Evolutionary conservation across 2,329 filamentous ascomycete species (phyloP), one percentile per base, ranked within the genome.

Genomic region (Botrytis pseudocinerea): DNA sequence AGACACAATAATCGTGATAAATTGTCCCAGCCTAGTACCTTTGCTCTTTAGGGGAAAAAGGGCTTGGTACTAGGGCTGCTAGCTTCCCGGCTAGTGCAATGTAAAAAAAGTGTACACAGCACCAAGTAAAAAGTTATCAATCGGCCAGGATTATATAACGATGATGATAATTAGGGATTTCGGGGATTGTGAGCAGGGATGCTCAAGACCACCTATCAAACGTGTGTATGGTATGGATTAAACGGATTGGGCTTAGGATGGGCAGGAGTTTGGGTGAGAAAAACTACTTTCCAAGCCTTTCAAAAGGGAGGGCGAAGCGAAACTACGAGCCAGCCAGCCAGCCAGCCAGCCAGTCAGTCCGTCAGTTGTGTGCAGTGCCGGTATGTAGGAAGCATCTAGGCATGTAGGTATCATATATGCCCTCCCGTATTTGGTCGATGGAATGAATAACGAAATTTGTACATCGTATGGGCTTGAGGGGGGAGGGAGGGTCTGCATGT

Each of bases 141-240:
- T 32, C n/a, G 4, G 62, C 42, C 42, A 46, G 62, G 62, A 64
- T 48, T 16, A 48, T 22, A 35, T 20, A 64, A 38, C 40, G 59
- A 61, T 61, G 40, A 46, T 64, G 42, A 48, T 35, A 44, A 35
- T 46, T 35, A 44, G 42, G 28, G 42, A 64, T 48, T 40, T 54
- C 64, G 64, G 64, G 64, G 64, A 65, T 54, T 66, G 32, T 40
- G 32, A 28, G 22, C 64, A 66, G 64, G 64, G 64, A 66, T 66
- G 38, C 46, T 20, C 28, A 51, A 46, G 10, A 12, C 46, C 63
- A 51, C 63, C 32, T 51, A 38, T 66, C 28, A 51, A 20, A 51
- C 40, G 38, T 40, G 46, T 66, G 48, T 51, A 28, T 35, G 28
- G 38, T 38, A 38, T 48, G 28, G 6, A n/a, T n/a, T 20, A 18